A percentile compares a stretch with the other conserved stretches of the same genome.
phyloP scores from a whole-genome alignment of 2,329 filamentous ascomycete genomes.

The Venturia pyrina region DNA sequence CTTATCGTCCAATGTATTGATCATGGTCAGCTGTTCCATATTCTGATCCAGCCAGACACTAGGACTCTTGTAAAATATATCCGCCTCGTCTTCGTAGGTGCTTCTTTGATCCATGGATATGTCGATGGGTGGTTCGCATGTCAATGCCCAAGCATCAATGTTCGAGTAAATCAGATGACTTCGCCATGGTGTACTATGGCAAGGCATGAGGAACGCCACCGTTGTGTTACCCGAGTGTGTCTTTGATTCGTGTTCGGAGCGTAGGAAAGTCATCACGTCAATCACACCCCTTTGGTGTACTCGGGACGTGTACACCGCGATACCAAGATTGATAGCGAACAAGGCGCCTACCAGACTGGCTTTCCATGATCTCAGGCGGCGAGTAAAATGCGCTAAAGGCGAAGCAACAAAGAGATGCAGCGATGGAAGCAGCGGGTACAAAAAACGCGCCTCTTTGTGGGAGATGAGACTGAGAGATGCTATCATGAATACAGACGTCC shows the following conservation, averaged over 20 bases:
- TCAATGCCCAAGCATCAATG: constrained; percentile 72
- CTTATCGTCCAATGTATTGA: constrained; percentile 14
- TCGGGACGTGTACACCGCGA: constrained; percentile 64
- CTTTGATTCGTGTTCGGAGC: constrained; percentile 50
- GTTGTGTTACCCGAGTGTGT: constrained; percentile 29
- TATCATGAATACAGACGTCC: constrained; percentile 46
- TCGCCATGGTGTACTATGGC: constrained; percentile 93
- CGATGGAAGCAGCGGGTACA: constrained; percentile 83
- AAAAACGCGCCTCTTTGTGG: constrained; percentile 96
- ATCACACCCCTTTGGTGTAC: constrained; percentile 75
- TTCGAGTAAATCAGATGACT: constrained; percentile 69
- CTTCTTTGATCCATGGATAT: constrained; percentile 52
- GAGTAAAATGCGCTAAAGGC: constrained; percentile 56
- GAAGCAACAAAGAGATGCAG: constrained; percentile 72
- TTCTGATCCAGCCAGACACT: constrained; percentile 24
- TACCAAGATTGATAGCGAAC: constrained; percentile 55
- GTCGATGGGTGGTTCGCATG: constrained; percentile 79
- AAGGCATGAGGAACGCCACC: constrained; percentile 82
- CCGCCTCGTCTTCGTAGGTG: constrained; percentile 77
- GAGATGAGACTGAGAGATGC: constrained; percentile 66
- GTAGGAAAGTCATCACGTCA: constrained; percentile 63
- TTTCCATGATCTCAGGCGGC: constrained; percentile 26
- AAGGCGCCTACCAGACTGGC: constrained; percentile 37
- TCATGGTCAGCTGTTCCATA: constrained; percentile 24
- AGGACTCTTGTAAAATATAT: constrained; percentile 71